These are phyloP conservation scores for Alternaria consortialis DNA, from an alignment of 2,329 filamentous ascomycete genomes.

Conservation along the genomic window DNA sequence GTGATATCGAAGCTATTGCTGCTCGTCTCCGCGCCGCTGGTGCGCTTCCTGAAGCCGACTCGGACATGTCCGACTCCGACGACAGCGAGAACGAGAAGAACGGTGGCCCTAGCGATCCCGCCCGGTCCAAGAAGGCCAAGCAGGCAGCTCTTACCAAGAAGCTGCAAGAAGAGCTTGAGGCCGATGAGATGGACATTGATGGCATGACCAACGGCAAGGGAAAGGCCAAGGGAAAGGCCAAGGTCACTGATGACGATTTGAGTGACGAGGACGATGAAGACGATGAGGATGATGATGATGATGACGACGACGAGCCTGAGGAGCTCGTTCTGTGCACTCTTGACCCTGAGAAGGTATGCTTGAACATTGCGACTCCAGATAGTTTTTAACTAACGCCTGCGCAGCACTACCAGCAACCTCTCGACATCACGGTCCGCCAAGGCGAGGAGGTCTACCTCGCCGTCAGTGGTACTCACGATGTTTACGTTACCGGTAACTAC, in stretches of 20 bases:
- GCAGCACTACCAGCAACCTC: conserved; percentile 94
- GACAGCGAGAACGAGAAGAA: conserved; percentile 78
- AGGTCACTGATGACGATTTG: conserved; percentile 76
- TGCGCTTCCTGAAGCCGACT: conserved; percentile 47
- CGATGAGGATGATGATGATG: conserved; percentile 55
- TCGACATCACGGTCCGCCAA: conserved; percentile 91
- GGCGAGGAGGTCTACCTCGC: conserved; percentile 92
- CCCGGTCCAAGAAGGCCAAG: conserved; percentile 87
- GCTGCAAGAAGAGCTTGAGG: conserved; percentile 72
- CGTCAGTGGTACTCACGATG: conserved; percentile 85
- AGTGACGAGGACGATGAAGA: conserved; percentile 71
- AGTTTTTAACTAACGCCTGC: conserved; percentile 36
- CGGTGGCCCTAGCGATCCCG: conserved; percentile 88
- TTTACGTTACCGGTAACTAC: conserved; percentile 97
- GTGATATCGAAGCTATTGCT: conserved; percentile 54
- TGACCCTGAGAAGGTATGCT: conserved; percentile 85
- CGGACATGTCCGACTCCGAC: conserved; percentile 56
- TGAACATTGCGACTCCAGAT: conserved; percentile 34
- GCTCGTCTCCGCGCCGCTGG: conserved; percentile 47
- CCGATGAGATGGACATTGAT: conserved; percentile 79
- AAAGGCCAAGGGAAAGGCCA: conserved; percentile 62
- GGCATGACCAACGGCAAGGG: conserved; percentile 64
- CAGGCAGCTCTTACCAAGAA: conserved; percentile 80
- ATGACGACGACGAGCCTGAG: conserved; percentile 71
- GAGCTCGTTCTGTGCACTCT: conserved; percentile 96